Base-by-base conservation (phyloP, 148 eudicot genomes). In the Limonium bicolor region DNA sequence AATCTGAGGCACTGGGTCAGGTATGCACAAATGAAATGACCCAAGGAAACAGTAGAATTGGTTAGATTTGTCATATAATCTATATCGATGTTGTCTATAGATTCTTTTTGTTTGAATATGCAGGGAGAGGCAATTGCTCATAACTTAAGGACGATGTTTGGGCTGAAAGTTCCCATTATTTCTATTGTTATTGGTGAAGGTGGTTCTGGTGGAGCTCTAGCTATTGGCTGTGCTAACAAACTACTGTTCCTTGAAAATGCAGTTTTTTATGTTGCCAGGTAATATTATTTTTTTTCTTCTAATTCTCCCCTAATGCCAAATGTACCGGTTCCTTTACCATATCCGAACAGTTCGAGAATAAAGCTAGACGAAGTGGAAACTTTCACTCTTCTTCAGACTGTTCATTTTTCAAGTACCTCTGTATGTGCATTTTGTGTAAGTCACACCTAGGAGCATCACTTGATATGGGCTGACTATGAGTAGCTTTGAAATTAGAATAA, bases 161-260 rank as follows among this genome's bases (percentile, higher is more conserved):
- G 94, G 48, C 56, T 84, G 46, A 73, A 76, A 66, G 88, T 84
- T 39, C 87, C 94, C 21, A 66, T 84, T 53, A 24, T 84, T 34
- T 84, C 88, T 49, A 73, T 84, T 53, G 81, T 84, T n/a, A 79
- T 76, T 46, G 94, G 94, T 43, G 94, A 84, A 76, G 94, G 94
- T 46, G 94, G 94, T 25, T 79, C 94, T 58, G 94, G 94, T 47
- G 94, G 94, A 61, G 94, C 87, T 56, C 59, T 84, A 48, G 88
- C 94, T 51, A 79, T 83, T 63, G 94, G 84, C 9, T 83, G 94
- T 76, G 87, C 81, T 49, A 79, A 83, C 55, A 83, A 73, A 49
- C 55, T 83, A 53, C 45, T 83, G 36, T 72, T 83, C 78, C 81
- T 83, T 48, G 84, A 83, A 61, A 83, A 83, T 70, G 76, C 94